These are phyloP conservation scores for Penicillium polonicum DNA, from an alignment of 2,329 filamentous ascomycete genomes.

Conservation along the genomic window DNA sequence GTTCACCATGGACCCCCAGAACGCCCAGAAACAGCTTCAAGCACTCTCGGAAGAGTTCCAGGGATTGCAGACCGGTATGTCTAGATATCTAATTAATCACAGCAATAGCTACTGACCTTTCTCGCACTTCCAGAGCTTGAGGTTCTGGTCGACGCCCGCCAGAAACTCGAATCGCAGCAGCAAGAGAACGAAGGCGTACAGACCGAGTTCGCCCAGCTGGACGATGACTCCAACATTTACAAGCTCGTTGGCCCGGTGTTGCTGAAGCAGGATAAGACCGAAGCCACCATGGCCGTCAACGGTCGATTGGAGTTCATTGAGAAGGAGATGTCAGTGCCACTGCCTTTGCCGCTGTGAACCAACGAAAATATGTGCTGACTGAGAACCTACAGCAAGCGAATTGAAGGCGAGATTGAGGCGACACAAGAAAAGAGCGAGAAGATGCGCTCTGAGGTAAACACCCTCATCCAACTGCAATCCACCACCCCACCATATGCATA, in stretches of 20 bases:
- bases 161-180: constrained; percentile 88
- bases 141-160: constrained; percentile 70
- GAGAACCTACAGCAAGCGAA: constrained; percentile 54
- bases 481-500: not conserved
- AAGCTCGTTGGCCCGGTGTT: constrained; percentile 92
- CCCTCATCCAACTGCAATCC: not conserved
- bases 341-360: not conserved
- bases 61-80: constrained; percentile 75
- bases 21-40: constrained; percentile 74
- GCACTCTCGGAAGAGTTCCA: constrained; percentile 83
- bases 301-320: constrained; percentile 88
- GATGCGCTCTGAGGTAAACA: constrained; percentile 63
- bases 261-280: constrained; percentile 87
- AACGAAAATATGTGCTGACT: constrained; percentile 6
- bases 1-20: constrained; percentile 59
- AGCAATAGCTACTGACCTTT: constrained; percentile 13
- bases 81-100: not conserved
- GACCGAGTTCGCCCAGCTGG: constrained; percentile 80
- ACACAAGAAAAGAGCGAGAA: constrained; percentile 64
- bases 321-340: constrained; percentile 75
- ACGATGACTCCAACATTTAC: constrained; percentile 86
- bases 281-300: constrained; percentile 88
- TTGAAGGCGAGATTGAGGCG: constrained; percentile 65
- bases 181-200: constrained; percentile 90
- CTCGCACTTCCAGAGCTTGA: constrained; percentile 67